Conservation (phyloP, 192 early-diverging fungal genomes). For the Backusella sp. region DNA sequence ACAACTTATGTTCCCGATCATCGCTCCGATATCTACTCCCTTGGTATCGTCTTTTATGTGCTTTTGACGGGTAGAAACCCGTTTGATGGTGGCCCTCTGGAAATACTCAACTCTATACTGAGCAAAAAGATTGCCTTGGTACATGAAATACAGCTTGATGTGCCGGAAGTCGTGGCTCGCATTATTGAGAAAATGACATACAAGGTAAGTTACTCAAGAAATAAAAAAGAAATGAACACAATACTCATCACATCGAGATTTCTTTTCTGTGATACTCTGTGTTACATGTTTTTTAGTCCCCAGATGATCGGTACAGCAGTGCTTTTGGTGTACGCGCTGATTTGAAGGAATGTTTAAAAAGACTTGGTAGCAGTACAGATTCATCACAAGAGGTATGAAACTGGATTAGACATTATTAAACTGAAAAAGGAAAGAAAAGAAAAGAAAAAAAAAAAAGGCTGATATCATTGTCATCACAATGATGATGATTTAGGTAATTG, state of each 20-base stretch:
- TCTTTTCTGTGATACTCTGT: neutral
- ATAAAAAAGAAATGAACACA: neutral
- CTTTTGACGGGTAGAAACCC: conserved; percentile 23
- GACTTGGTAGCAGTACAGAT: conserved; percentile 17
- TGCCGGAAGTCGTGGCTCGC: conserved; percentile 19
- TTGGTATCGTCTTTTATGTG: conserved; percentile 34
- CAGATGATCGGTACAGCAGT: conserved; percentile 35
- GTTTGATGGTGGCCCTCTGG: conserved; percentile 33
- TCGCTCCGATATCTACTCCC: conserved; percentile 33
- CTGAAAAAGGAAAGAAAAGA: neutral
- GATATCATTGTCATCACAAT: neutral
- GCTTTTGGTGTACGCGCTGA: conserved; percentile 27
- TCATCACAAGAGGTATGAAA: conserved; percentile 4
- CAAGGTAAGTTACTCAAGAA: conserved; percentile 18
- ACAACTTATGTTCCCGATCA: conserved; percentile 36
- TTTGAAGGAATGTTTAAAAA: conserved; percentile 27
- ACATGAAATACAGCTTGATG: conserved; percentile 28
- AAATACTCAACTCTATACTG: conserved; percentile 30
- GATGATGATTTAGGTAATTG: conserved; percentile 9
- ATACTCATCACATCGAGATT: neutral
- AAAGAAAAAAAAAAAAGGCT: neutral
- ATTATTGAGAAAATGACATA: conserved; percentile 38
- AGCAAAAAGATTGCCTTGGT: conserved; percentile 24
- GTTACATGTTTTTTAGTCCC: conserved; percentile 14
- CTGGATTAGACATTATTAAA: neutral